phyloP scores from a whole-genome alignment of 2,329 filamentous ascomycete species.

The Fusarium sp. region DNA sequence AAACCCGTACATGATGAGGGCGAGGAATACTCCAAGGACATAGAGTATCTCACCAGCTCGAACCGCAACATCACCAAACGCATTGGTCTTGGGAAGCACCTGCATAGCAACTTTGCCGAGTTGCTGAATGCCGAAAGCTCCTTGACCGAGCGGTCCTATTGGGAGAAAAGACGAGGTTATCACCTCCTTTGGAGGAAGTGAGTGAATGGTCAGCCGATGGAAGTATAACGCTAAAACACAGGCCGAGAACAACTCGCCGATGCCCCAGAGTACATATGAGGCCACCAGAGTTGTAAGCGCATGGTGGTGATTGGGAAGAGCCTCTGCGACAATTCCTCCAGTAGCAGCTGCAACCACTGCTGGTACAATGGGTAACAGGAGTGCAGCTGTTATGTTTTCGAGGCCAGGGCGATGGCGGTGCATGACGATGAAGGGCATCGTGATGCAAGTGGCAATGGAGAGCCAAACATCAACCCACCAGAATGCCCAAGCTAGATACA shows the following conservation, averaged over 20 bases:
- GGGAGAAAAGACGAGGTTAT: conserved; percentile 76
- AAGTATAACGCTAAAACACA: conserved; percentile 75
- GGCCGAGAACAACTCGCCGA: conserved; percentile 67
- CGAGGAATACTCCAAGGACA: conserved; percentile 62
- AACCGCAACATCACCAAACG: conserved; percentile 58
- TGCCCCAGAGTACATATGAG: conserved; percentile 76
- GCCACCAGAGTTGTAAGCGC: conserved; percentile 71
- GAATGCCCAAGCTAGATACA: conserved; percentile 64
- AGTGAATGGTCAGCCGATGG: conserved; percentile 73
- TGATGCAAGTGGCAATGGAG: conserved; percentile 64
- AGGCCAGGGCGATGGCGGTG: conserved; percentile 58
- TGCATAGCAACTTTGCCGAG: conserved; percentile 59
- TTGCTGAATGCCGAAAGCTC: conserved; percentile 68
- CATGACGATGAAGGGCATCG: conserved; percentile 67
- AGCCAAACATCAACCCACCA: conserved; percentile 68
- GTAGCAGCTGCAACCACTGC: conserved; percentile 73
- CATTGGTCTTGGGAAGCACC: conserved; percentile 52
- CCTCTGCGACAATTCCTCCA: conserved; percentile 71
- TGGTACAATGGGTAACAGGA: conserved; percentile 73
- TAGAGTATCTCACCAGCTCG: conserved; percentile 61
- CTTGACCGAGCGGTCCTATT: conserved; percentile 73
- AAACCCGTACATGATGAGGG: conserved; percentile 58
- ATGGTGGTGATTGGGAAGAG: conserved; percentile 64
- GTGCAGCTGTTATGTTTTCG: conserved; percentile 70
- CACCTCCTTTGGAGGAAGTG: conserved; percentile 72